Evolutionary conservation across 257 asterid species (phyloP), one percentile per base, ranked within the genome.

Genomic region (Primulina eburnea): DNA sequence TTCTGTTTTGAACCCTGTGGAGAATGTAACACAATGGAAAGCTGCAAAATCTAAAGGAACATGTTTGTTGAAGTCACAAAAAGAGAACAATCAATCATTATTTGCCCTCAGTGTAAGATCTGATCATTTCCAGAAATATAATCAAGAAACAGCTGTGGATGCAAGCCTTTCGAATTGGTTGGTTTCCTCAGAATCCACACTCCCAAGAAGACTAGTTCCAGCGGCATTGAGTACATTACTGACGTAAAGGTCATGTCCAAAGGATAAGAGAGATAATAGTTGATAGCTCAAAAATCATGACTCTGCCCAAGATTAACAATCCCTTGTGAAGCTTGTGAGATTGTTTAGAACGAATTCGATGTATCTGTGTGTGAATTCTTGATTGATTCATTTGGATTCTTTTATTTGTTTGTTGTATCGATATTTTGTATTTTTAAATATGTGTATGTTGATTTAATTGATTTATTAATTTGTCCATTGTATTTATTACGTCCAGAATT

Each of bases 131-230:
- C 84, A 80, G 75, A 78, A 69, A 47, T 69, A 59, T 5, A 80
- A 73, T 68, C 85, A 78, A 77, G 96, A 84, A 61, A 70, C 83
- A 47, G 87, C 92, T 4, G 97, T 94, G 38, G 96, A 94, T 84
- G 84, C 95, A 37, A 94, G 99, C 71, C 98, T 94, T 71, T 94
- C 98, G 12, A 89, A 75, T 73, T 94, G 99, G 99, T 68, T 94
- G 80, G 74, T 34, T 80, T 80, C 91, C 18, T 82, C 89, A 12
- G 86, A 84, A 50, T 69, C 77, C 65, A 65, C 82, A 32, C 64
- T 81, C 5, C 79, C 77, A 83, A 78, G 84, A 80, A 84, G 78
- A 59, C 79, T 47, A 79, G 77, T 62, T 65, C 64, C 21, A 69
- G 76, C 68, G 85, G 82, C 61, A 74, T 62, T 34, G 91, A 88